A percentile compares a stretch with the other conserved stretches of the same genome.
phyloP scores from a whole-genome alignment of 2,329 filamentous ascomycete genomes.

The Aspergillus aculeatus region DNA sequence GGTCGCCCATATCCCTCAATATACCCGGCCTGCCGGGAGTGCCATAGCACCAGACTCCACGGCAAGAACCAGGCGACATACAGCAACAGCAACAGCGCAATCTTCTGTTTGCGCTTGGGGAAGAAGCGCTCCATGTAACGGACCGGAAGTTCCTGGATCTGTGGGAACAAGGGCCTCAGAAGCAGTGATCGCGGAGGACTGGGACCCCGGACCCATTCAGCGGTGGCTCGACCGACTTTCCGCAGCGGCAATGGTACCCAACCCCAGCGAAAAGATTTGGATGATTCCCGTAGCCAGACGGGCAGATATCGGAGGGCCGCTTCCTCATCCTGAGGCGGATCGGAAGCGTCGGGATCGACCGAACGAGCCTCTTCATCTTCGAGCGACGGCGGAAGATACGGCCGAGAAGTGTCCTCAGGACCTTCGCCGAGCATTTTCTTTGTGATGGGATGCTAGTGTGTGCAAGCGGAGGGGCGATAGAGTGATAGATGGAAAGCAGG shows the following conservation, averaged over 20 bases:
- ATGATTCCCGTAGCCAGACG: slow-evolving; percentile 50
- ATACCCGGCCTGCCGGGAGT: slow-evolving; percentile 47
- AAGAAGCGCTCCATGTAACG: slow-evolving; percentile 45
- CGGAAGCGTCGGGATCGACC: slow-evolving; percentile 35
- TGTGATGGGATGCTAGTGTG: background rate
- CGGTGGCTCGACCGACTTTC: slow-evolving; percentile 44
- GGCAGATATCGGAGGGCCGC: slow-evolving; percentile 33
- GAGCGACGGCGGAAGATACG: slow-evolving; percentile 34
- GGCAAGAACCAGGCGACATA: slow-evolving; percentile 50
- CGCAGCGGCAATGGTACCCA: slow-evolving; percentile 49
- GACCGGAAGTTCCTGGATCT: slow-evolving; percentile 48
- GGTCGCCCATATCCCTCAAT: slow-evolving; percentile 51
- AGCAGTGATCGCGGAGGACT: slow-evolving; percentile 46
- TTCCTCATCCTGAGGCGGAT: slow-evolving; percentile 33
- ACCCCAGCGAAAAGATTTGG: slow-evolving; percentile 47
- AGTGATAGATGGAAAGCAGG: background rate
- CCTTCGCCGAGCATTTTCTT: slow-evolving; percentile 32
- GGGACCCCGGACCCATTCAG: slow-evolving; percentile 49
- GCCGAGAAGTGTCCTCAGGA: slow-evolving; percentile 31
- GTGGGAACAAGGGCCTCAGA: slow-evolving; percentile 49
- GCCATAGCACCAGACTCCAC: slow-evolving; percentile 46
- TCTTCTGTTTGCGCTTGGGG: slow-evolving; percentile 48
- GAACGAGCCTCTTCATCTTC: slow-evolving; percentile 35
- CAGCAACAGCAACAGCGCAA: slow-evolving; percentile 42
- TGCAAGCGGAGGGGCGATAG: slow-evolving; percentile 13